phyloP scores from a whole-genome alignment of 805 yeast genomes.

The Candida caryicola region DNA sequence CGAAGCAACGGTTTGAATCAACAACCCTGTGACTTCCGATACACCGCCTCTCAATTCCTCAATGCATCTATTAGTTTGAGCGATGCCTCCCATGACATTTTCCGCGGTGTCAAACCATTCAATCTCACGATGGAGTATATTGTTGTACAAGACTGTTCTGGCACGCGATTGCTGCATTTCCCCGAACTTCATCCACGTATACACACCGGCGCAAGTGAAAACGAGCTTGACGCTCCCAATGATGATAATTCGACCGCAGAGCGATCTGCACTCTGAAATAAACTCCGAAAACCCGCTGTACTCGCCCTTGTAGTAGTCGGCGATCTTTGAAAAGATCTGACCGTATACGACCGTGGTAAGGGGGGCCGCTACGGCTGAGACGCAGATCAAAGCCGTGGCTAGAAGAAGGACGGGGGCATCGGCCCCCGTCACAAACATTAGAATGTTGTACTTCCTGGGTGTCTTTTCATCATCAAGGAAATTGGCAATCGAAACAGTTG shows the following conservation, averaged over 20 bases:
- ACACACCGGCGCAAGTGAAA: conserved; percentile 51
- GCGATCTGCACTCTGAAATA: conserved; percentile 20
- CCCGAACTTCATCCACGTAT: conserved; percentile 67
- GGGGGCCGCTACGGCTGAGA: conserved; percentile 59
- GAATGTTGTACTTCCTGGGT: conserved; percentile 8
- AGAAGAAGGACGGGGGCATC: conserved; percentile 19
- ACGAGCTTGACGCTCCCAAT: conserved; percentile 32
- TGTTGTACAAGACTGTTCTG: conserved; percentile 43
- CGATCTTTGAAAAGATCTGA: conserved; percentile 46
- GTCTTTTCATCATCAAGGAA: neutral
- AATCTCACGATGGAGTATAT: conserved; percentile 45
- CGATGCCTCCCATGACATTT: conserved; percentile 58
- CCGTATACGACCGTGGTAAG: conserved; percentile 66
- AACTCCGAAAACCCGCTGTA: conserved; percentile 28
- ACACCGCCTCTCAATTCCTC: conserved; percentile 70
- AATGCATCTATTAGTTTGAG: conserved; percentile 66
- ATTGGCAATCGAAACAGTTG: too few relatives aligned
- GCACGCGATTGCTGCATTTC: conserved; percentile 64
- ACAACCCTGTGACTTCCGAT: conserved; percentile 62
- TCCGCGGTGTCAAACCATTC: conserved; percentile 63
- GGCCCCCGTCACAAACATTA: conserved; percentile 19
- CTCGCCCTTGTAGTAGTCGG: conserved; percentile 27
- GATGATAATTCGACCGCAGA: conserved; percentile 32
- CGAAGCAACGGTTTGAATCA: conserved; percentile 53
- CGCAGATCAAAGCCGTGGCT: conserved; percentile 38